A percentile compares a stretch with the other conserved stretches of the same genome.
Conservation (phyloP, 768 basidiomycete species). For the Lyophyllum atratum region DNA sequence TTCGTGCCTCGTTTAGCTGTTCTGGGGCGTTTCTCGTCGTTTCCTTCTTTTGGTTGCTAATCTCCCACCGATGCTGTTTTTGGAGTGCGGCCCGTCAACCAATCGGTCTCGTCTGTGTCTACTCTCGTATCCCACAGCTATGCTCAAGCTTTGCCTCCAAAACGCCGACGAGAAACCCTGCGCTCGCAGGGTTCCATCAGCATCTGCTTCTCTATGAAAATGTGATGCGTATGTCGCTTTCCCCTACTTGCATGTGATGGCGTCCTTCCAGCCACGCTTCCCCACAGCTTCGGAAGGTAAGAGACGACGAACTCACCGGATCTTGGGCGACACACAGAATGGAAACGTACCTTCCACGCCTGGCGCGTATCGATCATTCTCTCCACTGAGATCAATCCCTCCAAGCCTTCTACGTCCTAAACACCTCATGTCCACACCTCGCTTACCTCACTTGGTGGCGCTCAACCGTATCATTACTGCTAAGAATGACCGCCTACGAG, state of each 20-base stretch:
- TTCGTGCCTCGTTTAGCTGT: neutral
- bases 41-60: neutral
- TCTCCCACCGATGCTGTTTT: too few species aligned
- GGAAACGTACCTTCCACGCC: neutral
- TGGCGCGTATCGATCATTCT: neutral
- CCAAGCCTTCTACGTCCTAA: neutral
- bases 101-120: too few species aligned
- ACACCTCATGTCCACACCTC: neutral
- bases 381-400: neutral
- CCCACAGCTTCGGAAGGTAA: neutral
- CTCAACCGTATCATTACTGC: neutral
- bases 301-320: conserved; percentile 5
- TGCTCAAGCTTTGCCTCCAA: neutral
- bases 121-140: neutral
- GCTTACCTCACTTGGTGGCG: conserved; percentile 11
- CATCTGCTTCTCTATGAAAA: neutral
- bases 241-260: neutral
- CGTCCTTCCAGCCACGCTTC: neutral
- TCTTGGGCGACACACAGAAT: conserved; percentile 6
- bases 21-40: conserved; percentile 7
- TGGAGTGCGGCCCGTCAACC: too few species aligned
- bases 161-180: neutral
- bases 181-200: neutral
- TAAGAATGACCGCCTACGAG: too few species aligned
- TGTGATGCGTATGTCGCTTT: conserved; percentile 2